Conservation (phyloP, 139 green algal species). For the Micractinium conductrix region DNA sequence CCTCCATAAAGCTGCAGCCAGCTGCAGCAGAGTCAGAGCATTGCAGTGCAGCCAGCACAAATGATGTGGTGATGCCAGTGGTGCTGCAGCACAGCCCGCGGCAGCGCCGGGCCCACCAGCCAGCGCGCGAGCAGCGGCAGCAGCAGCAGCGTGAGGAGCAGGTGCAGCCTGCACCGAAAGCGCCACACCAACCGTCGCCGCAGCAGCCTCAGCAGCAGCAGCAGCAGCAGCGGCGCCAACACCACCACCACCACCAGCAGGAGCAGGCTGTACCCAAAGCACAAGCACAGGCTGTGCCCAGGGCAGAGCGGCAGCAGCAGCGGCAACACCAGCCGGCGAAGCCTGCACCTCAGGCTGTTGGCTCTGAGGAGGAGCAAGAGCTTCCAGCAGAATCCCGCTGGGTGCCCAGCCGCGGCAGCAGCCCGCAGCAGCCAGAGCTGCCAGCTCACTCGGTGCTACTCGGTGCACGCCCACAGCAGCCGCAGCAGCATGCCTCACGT, state of each 20-base stretch:
- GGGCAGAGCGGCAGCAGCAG: background rate
- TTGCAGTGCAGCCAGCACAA: background rate
- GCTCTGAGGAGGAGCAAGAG: background rate
- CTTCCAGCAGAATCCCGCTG: conserved; percentile 1
- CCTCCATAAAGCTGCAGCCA: background rate
- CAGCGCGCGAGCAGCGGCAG: background rate
- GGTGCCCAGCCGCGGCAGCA: background rate
- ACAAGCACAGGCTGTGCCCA: background rate
- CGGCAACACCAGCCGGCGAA: background rate
- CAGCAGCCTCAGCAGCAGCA: background rate
- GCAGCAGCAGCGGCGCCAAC: background rate
- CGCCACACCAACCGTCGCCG: background rate
- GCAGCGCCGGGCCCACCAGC: too few species aligned
- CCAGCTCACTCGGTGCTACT: background rate
- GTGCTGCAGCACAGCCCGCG: conserved; percentile 31
- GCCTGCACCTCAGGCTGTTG: background rate
- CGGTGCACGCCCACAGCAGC: background rate
- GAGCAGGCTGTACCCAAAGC: too few species aligned
- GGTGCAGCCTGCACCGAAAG: background rate
- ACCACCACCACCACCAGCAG: background rate
- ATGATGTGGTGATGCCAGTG: conserved; percentile 8
- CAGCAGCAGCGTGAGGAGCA: background rate
- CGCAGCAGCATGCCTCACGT: background rate
- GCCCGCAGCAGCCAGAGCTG: background rate
- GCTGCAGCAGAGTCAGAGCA: too few species aligned